phyloP scores from a whole-genome alignment of 2,329 filamentous ascomycete genomes.

The Penicillium janthinellum region DNA sequence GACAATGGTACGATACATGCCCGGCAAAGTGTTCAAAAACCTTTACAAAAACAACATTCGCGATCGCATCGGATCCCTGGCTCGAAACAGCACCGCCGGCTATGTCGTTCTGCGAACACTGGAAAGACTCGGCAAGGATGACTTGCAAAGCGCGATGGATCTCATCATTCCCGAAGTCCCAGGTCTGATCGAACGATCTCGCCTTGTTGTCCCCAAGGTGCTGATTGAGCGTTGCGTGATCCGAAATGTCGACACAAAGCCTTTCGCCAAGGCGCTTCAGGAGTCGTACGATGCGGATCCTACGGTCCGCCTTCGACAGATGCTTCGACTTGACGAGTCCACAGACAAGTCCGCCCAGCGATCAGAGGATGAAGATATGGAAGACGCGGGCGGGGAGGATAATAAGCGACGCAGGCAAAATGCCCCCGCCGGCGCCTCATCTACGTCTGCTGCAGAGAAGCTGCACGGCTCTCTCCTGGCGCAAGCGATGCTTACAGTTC shows the following conservation, averaged over 20 bases:
- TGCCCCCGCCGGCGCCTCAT: conserved; percentile 16
- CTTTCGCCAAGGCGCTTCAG: conserved; percentile 60
- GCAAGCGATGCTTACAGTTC: conserved; percentile 74
- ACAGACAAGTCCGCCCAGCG: conserved; percentile 12
- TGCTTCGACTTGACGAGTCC: conserved; percentile 55
- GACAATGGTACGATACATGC: conserved; percentile 75
- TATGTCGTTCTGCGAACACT: conserved; percentile 85
- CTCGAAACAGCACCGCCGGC: conserved; percentile 85
- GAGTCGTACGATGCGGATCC: conserved; percentile 58
- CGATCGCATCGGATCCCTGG: conserved; percentile 74
- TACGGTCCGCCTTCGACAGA: conserved; percentile 56
- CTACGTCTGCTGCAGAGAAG: conserved; percentile 53
- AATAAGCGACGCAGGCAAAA: conserved; percentile 30
- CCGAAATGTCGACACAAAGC: conserved; percentile 61
- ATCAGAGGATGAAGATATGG: conserved; percentile 47
- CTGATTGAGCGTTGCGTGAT: conserved; percentile 80
- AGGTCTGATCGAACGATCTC: conserved; percentile 70
- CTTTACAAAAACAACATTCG: conserved; percentile 80
- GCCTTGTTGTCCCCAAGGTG: conserved; percentile 77
- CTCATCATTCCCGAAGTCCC: conserved; percentile 73
- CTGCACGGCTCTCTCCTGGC: conserved; percentile 82
- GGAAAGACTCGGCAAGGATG: conserved; percentile 81
- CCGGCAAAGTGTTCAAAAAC: conserved; percentile 87
- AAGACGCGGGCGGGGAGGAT: conserved; percentile 52
- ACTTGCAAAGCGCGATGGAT: conserved; percentile 72